Base-by-base conservation (phyloP, 2,329 filamentous ascomycete species). In the Monosporascus ibericus region DNA sequence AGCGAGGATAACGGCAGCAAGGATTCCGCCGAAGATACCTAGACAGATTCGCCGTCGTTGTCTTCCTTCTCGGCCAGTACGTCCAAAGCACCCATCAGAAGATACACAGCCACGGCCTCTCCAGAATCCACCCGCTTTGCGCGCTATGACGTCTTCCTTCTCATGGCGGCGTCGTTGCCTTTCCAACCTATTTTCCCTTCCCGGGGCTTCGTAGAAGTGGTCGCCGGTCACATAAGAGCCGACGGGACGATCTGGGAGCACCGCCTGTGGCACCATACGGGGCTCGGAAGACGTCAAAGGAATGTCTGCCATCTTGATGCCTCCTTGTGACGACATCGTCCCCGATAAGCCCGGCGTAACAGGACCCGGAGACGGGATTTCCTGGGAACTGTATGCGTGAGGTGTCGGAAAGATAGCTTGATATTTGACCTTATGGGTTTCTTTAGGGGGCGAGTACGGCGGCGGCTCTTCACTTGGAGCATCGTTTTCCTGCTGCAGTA, bases 101-200 rank as follows among this genome's bases (percentile, higher is more conserved):
- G 82, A 77, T 37, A 89, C 73, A 55, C 81, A 87, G 9, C 79
- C 81, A 47, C 85, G 77, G 2, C 85, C 85, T 61, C 81, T 79
- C 84, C 85, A 88, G 42, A 82, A 74, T 3, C 81, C 79, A 2
- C 84, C 84, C 1, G 75, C 65, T 56, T 78, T 82, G 48, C 74
- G 76, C 1, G 80, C 82, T 18, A 79, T 60, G 2, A 74, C 75
- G 40, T 89, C 86, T 66, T 89, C 85, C 54, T 85, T 86, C 64
- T 89, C 85, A 52, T 79, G 77, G 20, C 75, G 79, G 55, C 74
- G 77, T 52, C 76, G 78, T 63, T 73, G 74, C 44, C 72, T 75
- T 65, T 79, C 85, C 53, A 67, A 70, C 58, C 69, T 76, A 52
- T 76, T 71, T 30, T 68, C 68, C 36, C 64, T 68, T 39, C 70